A percentile compares a stretch with the other conserved stretches of the same genome.
Conservation (phyloP, 768 basidiomycete genomes). For the Termitomyces sp. region DNA sequence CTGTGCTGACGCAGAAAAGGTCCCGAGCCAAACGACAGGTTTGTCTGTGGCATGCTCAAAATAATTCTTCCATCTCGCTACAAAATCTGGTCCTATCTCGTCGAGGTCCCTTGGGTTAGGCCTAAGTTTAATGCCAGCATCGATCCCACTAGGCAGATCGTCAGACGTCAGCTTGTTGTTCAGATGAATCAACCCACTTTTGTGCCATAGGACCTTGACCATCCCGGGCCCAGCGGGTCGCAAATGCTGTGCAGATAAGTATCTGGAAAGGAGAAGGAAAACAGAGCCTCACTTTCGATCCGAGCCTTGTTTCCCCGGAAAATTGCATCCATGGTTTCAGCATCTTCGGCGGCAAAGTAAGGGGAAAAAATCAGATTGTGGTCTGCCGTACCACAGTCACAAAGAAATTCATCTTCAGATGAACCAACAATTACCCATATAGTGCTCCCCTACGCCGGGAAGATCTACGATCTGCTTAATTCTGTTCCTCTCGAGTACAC, state of each 20-base stretch:
- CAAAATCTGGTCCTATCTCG: conserved; percentile 44
- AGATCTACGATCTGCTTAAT: conserved; percentile 54
- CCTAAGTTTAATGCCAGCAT: conserved; percentile 53
- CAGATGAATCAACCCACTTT: conserved; percentile 32
- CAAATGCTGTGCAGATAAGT: conserved; percentile 9
- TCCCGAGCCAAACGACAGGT: conserved; percentile 39
- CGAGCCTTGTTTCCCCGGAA: conserved; percentile 33
- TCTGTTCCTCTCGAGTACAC: conserved; percentile 38
- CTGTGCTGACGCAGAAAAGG: conserved; percentile 34
- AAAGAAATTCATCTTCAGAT: background rate
- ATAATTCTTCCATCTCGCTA: conserved; percentile 41
- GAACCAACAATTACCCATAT: conserved; percentile 33
- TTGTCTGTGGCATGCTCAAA: conserved; percentile 51
- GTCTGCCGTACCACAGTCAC: conserved; percentile 21
- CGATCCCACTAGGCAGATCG: conserved; percentile 33
- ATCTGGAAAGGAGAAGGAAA: background rate
- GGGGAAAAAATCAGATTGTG: conserved; percentile 32
- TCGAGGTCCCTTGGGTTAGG: conserved; percentile 44
- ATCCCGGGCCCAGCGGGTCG: conserved; percentile 9
- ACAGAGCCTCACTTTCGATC: conserved; percentile 30
- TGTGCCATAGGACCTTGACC: conserved; percentile 35
- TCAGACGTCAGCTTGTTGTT: background rate
- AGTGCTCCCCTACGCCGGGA: conserved; percentile 74
- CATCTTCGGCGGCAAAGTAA: conserved; percentile 38
- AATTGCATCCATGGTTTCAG: conserved; percentile 43